Evolutionary conservation across 345 rosid genomes (phyloP).

Genomic region (Mallotus nudiflorus): DNA sequence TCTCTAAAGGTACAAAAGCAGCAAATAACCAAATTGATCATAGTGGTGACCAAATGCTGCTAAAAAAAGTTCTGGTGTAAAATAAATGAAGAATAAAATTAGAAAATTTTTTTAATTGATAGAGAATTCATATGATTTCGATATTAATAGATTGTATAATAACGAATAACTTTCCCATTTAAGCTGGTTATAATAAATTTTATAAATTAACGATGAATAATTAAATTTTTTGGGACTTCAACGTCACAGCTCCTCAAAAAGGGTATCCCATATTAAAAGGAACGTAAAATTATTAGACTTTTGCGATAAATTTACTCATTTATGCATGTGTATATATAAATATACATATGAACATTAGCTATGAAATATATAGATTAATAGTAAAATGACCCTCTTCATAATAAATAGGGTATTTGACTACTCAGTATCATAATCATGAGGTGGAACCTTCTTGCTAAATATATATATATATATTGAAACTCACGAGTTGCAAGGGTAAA

Average conservation of each 20-base stretch:
- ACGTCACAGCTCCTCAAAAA: neutral
- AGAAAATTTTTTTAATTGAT: neutral
- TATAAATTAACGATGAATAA: too few relatives aligned
- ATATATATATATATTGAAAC: neutral
- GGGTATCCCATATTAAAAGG: too few relatives aligned
- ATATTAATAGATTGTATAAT: neutral
- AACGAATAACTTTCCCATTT: too few relatives aligned
- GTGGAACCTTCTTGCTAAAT: constrained; percentile 21
- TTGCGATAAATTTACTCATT: too few relatives aligned
- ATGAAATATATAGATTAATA: too few relatives aligned
- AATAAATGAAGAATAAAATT: neutral
- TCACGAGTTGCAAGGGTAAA: neutral
- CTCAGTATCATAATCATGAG: constrained; percentile 19
- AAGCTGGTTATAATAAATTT: too few relatives aligned
- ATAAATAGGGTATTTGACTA: constrained; percentile 20
- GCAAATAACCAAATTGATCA: neutral
- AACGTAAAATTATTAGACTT: too few relatives aligned
- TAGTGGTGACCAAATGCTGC: neutral
- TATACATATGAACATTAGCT: too few relatives aligned
- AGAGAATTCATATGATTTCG: neutral
- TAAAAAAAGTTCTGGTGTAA: constrained; percentile 3
- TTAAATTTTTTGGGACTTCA: neutral
- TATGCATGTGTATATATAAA: too few relatives aligned
- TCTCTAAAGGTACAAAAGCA: neutral
- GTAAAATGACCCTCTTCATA: neutral